Evolutionary conservation across 1,284 basidiomycete species (phyloP).

Genomic region (Ceratobasidium sp.): DNA sequence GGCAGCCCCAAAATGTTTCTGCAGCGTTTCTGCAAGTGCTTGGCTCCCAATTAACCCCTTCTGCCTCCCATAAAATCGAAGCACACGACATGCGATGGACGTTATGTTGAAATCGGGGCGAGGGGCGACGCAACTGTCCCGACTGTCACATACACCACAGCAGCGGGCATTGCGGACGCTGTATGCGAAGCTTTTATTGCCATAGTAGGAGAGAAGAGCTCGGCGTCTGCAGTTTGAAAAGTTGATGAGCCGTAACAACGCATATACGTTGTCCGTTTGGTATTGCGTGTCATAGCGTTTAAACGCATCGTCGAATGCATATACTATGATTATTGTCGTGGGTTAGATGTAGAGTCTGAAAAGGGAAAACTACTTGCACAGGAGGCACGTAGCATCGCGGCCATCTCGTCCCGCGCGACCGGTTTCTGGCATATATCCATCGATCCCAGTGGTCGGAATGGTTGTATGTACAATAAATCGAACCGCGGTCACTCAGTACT

Average conservation of each 20-base stretch:
- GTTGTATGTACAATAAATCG: conserved; percentile 39
- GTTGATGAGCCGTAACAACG: conserved; percentile 24
- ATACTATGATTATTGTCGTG: conserved; percentile 11
- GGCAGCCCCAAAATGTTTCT: not conserved
- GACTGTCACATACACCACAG: conserved; percentile 36
- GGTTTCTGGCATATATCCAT: conserved; percentile 41
- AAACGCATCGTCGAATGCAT: conserved; percentile 39
- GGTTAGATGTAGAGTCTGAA: not conserved
- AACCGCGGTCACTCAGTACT: conserved; percentile 10
- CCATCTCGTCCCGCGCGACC: conserved; percentile 38
- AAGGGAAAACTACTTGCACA: conserved; percentile 1
- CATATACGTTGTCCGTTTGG: conserved; percentile 7
- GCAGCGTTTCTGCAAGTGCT: not conserved
- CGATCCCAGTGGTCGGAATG: conserved; percentile 35
- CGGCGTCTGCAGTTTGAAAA: conserved; percentile 30
- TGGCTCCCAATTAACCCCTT: not conserved
- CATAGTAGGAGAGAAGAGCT: conserved; percentile 9
- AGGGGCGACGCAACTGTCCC: not conserved
- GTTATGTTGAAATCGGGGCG: conserved; percentile 22
- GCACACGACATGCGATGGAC: conserved; percentile 18
- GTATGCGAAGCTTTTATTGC: conserved; percentile 13
- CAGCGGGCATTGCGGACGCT: not conserved
- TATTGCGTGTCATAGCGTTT: conserved; percentile 1
- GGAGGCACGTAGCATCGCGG: conserved; percentile 11
- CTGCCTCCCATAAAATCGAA: conserved; percentile 10